Conservation (phyloP, 1,284 basidiomycete genomes). For the Chalciporus sp. region DNA sequence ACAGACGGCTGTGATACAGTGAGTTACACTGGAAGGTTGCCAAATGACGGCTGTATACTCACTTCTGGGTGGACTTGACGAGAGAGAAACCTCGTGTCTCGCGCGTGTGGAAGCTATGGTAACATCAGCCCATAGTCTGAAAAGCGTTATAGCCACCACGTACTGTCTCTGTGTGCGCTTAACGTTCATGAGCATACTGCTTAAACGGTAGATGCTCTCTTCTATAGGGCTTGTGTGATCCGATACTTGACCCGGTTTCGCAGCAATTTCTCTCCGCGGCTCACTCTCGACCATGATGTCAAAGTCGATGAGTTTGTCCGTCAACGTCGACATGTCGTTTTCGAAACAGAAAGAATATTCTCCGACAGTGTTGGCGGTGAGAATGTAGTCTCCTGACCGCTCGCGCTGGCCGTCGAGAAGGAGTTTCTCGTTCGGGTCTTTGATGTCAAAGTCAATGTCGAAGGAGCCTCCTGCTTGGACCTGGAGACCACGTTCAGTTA, state of each 20-base stretch:
- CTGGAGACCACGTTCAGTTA: slow-evolving; percentile 35
- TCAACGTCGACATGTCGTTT: slow-evolving; percentile 92
- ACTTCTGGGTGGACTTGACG: slow-evolving; percentile 81
- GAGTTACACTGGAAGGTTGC: slow-evolving; percentile 22
- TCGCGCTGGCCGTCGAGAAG: slow-evolving; percentile 87
- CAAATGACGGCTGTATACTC: slow-evolving; percentile 17
- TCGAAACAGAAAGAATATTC: slow-evolving; percentile 99
- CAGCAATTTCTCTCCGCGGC: slow-evolving; percentile 80
- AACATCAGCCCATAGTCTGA: slow-evolving; percentile 12
- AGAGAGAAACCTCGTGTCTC: slow-evolving; percentile 82
- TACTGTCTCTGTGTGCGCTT: slow-evolving; percentile 93
- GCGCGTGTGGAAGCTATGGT: slow-evolving; percentile 72
- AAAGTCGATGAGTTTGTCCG: slow-evolving; percentile 92
- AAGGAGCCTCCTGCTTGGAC: slow-evolving; percentile 98
- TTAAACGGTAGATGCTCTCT: slow-evolving; percentile 91
- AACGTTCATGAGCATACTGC: slow-evolving; percentile 82
- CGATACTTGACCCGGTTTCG: slow-evolving; percentile 80
- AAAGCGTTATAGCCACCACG: slow-evolving; percentile 21
- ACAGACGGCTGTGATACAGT: slow-evolving; percentile 63
- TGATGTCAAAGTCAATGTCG: slow-evolving; percentile 94
- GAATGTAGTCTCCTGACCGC: slow-evolving; percentile 94
- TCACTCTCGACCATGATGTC: slow-evolving; percentile 98
- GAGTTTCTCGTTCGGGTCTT: slow-evolving; percentile 86
- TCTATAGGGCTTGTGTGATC: slow-evolving; percentile 92
- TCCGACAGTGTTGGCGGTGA: slow-evolving; percentile 91